Evolutionary conservation across 2,329 filamentous ascomycete species (phyloP), one percentile per base, ranked within the genome.

Genomic region (Alternaria metachromatica): DNA sequence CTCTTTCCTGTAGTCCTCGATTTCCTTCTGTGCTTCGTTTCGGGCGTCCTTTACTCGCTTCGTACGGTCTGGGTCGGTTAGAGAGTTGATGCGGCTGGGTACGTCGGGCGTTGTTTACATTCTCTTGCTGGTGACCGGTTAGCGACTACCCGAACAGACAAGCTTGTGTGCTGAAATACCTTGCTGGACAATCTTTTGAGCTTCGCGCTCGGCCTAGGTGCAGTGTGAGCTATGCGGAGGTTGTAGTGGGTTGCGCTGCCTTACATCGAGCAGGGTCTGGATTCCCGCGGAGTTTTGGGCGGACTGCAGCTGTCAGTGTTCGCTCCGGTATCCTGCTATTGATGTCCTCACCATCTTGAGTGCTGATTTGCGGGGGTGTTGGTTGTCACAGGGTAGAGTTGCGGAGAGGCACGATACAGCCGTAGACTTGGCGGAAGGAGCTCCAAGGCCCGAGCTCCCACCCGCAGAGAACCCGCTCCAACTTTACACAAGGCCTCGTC

Each of bases 211-310:
- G 76, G 96, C 94, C 95, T 98, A 73, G 72, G 59, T 69, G 58
- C 44, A 67, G 60, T 67, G 77, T 85, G 71, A 85, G 81, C 79
- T 76, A 65, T 46, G 49, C 60, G 59, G 56, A 54, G 60, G 54
- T 65, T 23, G 58, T 55, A 59, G 72, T 72, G 73, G 75, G 72
- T 65, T 74, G 73, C 64, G 64, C 44, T 46, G 65, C 80, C 91
- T 77, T 91, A 99, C 96, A 84, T 98, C 96, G 84, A 99, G 93
- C 79, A 99, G 90, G 80, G 95, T 98, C 85, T 98, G 95, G 81
- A 99, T 99, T 83, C 96, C 96, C 78, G 93, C 91, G 72, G 96
- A 98, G 87, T 98, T 98, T 85, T 98, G 96, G 80, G 95, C 96
- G 81, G 96, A 96, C 95, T 98, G 78, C 56, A 56, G 15, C 15